Evolutionary conservation across 2,329 filamentous ascomycete species (phyloP).

Genomic region (Fusarium palustre): DNA sequence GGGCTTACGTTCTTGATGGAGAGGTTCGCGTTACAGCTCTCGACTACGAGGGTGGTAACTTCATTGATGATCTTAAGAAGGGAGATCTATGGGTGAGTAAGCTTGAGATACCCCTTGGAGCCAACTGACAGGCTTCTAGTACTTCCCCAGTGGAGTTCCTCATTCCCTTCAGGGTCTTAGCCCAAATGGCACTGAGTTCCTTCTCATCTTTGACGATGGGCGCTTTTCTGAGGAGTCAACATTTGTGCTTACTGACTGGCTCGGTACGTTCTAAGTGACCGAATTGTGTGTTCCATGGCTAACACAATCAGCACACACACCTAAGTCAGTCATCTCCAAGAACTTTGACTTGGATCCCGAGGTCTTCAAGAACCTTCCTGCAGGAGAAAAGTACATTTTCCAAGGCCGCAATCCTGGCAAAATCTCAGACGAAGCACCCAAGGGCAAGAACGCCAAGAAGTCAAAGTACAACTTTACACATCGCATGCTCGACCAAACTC

Average conservation of each 20-base stretch:
- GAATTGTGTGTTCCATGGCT: not conserved
- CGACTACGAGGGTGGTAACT: slow-evolving; percentile 80
- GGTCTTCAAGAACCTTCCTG: slow-evolving; percentile 75
- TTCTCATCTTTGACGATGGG: slow-evolving; percentile 63
- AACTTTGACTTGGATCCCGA: slow-evolving; percentile 81
- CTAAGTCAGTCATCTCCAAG: slow-evolving; percentile 76
- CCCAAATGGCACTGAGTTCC: slow-evolving; percentile 67
- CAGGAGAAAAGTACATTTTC: slow-evolving; percentile 81
- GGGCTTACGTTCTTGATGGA: slow-evolving; percentile 80
- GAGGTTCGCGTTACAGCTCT: slow-evolving; percentile 78
- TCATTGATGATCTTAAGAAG: slow-evolving; percentile 80
- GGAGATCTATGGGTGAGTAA: slow-evolving; percentile 70
- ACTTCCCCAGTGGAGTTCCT: slow-evolving; percentile 81
- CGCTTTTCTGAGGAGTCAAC: slow-evolving; percentile 72
- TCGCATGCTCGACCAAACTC: slow-evolving; percentile 76
- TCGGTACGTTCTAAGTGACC: slow-evolving; percentile 58
- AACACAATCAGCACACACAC: slow-evolving; percentile 69
- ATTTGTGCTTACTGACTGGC: slow-evolving; percentile 79
- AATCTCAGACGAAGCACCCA: slow-evolving; percentile 74
- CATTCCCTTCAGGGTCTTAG: slow-evolving; percentile 81
- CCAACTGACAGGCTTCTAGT: slow-evolving; percentile 49
- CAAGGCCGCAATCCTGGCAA: slow-evolving; percentile 72
- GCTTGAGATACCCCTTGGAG: accelerated
- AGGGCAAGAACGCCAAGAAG: slow-evolving; percentile 70
- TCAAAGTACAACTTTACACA: slow-evolving; percentile 78